Evolutionary conservation across 169 alveolate genomes (phyloP).

Genomic region (Cryptosporidium tyzzeri): DNA sequence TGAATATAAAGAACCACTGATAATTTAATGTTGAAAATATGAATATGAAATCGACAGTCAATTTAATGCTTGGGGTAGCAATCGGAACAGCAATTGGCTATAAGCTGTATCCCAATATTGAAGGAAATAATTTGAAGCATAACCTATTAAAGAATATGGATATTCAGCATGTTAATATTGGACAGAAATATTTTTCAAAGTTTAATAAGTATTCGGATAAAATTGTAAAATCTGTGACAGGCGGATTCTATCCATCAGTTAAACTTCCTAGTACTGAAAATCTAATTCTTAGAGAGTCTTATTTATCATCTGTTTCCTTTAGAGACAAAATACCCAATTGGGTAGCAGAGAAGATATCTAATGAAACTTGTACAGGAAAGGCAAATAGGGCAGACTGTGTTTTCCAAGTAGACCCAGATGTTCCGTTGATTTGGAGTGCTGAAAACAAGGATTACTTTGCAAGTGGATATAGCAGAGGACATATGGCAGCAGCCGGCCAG

Average conservation of each 20-base stretch:
- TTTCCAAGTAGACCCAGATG: constrained; percentile 71
- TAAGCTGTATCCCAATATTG: constrained; percentile 24
- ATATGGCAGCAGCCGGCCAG: constrained; percentile 75
- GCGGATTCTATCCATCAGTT: constrained; percentile 72
- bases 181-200: background rate
- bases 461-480: constrained; percentile 77
- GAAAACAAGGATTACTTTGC: constrained; percentile 74
- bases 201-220: background rate
- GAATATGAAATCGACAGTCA: constrained; percentile 5
- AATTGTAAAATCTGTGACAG: constrained; percentile 1
- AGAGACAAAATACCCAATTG: constrained; percentile 76
- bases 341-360: constrained; percentile 76
- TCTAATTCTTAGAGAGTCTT: constrained; percentile 60
- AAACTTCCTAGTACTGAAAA: constrained; percentile 70
- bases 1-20: background rate
- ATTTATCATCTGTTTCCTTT: constrained; percentile 58
- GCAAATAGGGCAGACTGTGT: constrained; percentile 48
- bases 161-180: background rate
- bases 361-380: constrained; percentile 46
- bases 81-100: constrained; percentile 49
- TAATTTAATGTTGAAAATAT: background rate
- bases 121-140: constrained; percentile 19
- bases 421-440: constrained; percentile 76
- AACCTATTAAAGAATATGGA: constrained; percentile 32
- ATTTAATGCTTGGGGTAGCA: constrained; percentile 24